These are phyloP conservation scores for Fraxinus sp. DNA, from an alignment of 305 asterid genomes.

Conservation along the genomic window DNA sequence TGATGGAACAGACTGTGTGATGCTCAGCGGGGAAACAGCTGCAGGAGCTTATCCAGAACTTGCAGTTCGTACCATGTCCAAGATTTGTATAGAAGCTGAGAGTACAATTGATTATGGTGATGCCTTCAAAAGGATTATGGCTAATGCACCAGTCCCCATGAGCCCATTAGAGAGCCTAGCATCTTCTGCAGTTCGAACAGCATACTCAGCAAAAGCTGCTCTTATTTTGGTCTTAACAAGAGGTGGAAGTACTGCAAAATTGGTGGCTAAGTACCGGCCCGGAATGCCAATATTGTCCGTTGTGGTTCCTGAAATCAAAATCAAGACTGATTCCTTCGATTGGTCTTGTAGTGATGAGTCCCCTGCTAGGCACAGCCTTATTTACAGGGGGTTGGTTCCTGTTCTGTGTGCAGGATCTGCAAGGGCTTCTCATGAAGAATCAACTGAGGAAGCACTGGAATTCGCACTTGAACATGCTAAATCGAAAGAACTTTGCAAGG, in stretches of 20 bases:
- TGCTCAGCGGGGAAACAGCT: slow-evolving; percentile 85
- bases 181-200: slow-evolving; percentile 70
- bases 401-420: slow-evolving; percentile 52
- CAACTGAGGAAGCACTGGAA: slow-evolving; percentile 55
- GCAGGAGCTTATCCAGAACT: slow-evolving; percentile 78
- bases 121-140: slow-evolving; percentile 48
- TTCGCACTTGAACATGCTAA: slow-evolving; percentile 60
- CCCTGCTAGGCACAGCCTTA: slow-evolving; percentile 62
- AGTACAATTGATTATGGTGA: slow-evolving; percentile 55
- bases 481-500: slow-evolving; percentile 53
- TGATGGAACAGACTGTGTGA: slow-evolving; percentile 74
- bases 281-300: slow-evolving; percentile 66
- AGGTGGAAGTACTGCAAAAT: slow-evolving; percentile 68
- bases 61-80: slow-evolving; percentile 74
- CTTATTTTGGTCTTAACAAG: slow-evolving; percentile 61
- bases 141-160: slow-evolving; percentile 62
- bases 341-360: slow-evolving; percentile 64
- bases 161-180: slow-evolving; percentile 67
- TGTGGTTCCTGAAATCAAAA: slow-evolving; percentile 65
- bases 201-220: slow-evolving; percentile 49
- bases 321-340: slow-evolving; percentile 50
- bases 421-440: slow-evolving; percentile 56
- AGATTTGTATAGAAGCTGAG: slow-evolving; percentile 74
- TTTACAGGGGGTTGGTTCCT: slow-evolving; percentile 60
- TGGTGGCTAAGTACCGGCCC: slow-evolving; percentile 72